Conservation (phyloP, 495 filamentous ascomycete genomes). For the Talaromyces stipitatus region DNA sequence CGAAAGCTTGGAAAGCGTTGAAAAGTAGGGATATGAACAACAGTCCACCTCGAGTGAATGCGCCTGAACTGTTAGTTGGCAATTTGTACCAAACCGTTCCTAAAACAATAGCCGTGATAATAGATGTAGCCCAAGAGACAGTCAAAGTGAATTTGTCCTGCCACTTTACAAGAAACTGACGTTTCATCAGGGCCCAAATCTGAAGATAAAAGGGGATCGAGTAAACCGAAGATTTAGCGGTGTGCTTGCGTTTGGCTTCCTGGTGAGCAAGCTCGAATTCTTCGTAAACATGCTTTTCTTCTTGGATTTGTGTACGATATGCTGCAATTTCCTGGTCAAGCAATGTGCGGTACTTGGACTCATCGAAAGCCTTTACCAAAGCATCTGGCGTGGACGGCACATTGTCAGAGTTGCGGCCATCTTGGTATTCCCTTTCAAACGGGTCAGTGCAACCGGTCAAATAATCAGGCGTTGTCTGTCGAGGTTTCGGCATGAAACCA, state of each 20-base stretch:
- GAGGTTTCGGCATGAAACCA: constrained; percentile 66
- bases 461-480: constrained; percentile 80
- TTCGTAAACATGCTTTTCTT: constrained; percentile 56
- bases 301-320: constrained; percentile 52
- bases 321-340: constrained; percentile 58
- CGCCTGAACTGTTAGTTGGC: constrained; percentile 52
- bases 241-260: constrained; percentile 67
- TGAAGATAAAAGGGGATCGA: constrained; percentile 71
- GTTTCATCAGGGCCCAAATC: constrained; percentile 72
- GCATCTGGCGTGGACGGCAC: constrained; percentile 55
- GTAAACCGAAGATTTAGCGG: constrained; percentile 63
- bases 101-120: constrained; percentile 74
- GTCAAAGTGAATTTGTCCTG: constrained; percentile 69
- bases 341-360: constrained; percentile 47
- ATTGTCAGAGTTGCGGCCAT: constrained; percentile 48
- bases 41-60: constrained; percentile 76
- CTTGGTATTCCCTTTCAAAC: constrained; percentile 69
- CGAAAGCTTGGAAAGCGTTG: constrained; percentile 76
- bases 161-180: constrained; percentile 77
- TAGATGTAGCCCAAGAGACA: constrained; percentile 66
- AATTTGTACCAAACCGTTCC: constrained; percentile 84
- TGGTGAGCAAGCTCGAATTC: constrained; percentile 68
- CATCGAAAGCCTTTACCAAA: constrained; percentile 59
- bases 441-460: constrained; percentile 79
- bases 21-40: constrained; percentile 89